Base-by-base conservation (phyloP, 163 green algal species). In the Volvox carteri region DNA sequence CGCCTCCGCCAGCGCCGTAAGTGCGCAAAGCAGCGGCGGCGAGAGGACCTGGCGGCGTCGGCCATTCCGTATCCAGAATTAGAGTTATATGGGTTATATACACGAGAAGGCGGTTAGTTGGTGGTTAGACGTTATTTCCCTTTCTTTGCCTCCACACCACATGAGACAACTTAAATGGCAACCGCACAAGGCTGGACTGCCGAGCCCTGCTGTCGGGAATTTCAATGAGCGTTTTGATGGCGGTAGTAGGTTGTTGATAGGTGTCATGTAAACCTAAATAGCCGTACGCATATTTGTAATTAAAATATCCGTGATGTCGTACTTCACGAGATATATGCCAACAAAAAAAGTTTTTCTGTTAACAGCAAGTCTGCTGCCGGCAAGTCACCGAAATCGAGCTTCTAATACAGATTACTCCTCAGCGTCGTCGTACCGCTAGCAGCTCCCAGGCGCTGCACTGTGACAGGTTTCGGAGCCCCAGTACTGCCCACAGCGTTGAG, bases 1-100 rank as follows among this genome's bases (percentile, higher is more conserved):
- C 39, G 77, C 50, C 78, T 86, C 86, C n/a, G 78, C 39, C 19
- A 87, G 28, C 6, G 83, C 50, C 35, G 84, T 58, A 35, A 88
- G 39, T 39, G 67, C 54, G 62, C 46, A 60, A 18, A 88, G 68
- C 48, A 81, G 39, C 23, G 83, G 83, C 35, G 83, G 83, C 25
- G 35, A 0, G 25, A 79, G 48, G 16, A 68, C 62, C 48, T 78
- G n/a, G 35, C 41, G 42, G 50, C n/a, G n/a, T n/a, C n/a, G n/a
- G n/a, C n/a, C n/a, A n/a, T n/a, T n/a, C n/a, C n/a, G n/a, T n/a
- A n/a, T n/a, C n/a, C n/a, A n/a, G n/a, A n/a, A n/a, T n/a, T n/a
- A n/a, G n/a, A n/a, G n/a, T n/a, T n/a, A n/a, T n/a, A n/a, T n/a
- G n/a, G n/a, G n/a, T n/a, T n/a, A n/a, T 74, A 48, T 60, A 76